Conservation (phyloP, 208 protist species). For the Angomonas desouzai region DNA sequence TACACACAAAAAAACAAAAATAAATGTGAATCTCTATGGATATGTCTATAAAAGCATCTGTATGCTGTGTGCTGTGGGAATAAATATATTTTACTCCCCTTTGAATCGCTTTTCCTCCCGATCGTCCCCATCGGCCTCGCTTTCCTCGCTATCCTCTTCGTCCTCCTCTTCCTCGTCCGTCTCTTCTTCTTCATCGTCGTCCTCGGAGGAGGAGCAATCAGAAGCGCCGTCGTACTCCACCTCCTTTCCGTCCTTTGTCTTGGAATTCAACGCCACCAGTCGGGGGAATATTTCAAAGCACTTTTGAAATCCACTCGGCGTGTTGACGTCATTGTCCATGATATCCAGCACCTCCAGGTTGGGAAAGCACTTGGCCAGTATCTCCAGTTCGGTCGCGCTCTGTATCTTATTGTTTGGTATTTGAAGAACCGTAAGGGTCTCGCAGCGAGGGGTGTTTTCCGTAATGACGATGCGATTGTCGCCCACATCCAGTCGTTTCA, state of each 20-base stretch:
- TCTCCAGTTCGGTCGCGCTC: slow-evolving; percentile 44
- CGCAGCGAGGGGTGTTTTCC: slow-evolving; percentile 17
- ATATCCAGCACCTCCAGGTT: slow-evolving; percentile 65
- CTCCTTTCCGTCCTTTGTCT: slow-evolving; percentile 44
- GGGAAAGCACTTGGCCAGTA: slow-evolving; percentile 46
- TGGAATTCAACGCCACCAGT: slow-evolving; percentile 48
- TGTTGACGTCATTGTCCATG: slow-evolving; percentile 53
- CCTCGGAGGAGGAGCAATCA: slow-evolving; percentile 23
- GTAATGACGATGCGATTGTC: slow-evolving; percentile 68
- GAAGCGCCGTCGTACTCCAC: slow-evolving; percentile 32
- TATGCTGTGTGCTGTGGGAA: too few species aligned
- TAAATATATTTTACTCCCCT: slow-evolving; percentile 8
- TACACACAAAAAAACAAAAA: slow-evolving; percentile 4
- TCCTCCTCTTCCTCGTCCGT: slow-evolving; percentile 20
- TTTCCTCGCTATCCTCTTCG: neutral
- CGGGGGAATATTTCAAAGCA: slow-evolving; percentile 56
- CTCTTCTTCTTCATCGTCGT: slow-evolving; percentile 23
- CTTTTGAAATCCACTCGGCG: slow-evolving; percentile 28
- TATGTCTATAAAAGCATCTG: too few species aligned
- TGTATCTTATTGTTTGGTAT: slow-evolving; percentile 68
- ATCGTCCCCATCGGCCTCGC: neutral
- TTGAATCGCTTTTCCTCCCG: slow-evolving; percentile 1
- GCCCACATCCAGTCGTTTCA: slow-evolving; percentile 77
- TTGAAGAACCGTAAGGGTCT: slow-evolving; percentile 41
- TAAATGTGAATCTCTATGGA: slow-evolving; percentile 1